Percentiles rank a stretch among this genome's conserved stretches.
phyloP scores from a whole-genome alignment of 2,329 filamentous ascomycete species.

The Exophiala oligosperma region DNA sequence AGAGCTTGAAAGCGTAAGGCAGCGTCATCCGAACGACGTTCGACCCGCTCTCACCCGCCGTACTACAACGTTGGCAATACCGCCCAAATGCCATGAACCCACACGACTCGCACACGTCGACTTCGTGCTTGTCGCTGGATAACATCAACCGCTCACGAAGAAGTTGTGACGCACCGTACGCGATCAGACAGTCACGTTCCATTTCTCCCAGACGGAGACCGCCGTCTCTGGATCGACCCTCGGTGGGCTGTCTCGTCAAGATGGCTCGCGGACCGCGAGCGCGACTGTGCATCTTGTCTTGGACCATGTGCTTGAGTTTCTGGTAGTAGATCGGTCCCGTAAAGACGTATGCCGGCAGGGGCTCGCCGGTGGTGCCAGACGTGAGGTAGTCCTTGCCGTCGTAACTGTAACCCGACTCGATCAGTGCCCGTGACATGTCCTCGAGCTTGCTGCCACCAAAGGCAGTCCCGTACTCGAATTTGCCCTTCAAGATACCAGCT shows the following conservation, averaged over 20 bases:
- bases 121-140: conserved; percentile 82
- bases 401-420: conserved; percentile 90
- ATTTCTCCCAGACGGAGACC: conserved; percentile 94
- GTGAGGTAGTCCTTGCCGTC: conserved; percentile 97
- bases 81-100: conserved; percentile 94
- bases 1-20: conserved; percentile 93
- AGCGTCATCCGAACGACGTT: conserved; percentile 91
- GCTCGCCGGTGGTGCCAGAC: conserved; percentile 90
- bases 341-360: conserved; percentile 93
- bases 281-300: conserved; percentile 99
- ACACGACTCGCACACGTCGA: conserved; percentile 92
- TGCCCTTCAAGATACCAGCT: conserved; percentile 81
- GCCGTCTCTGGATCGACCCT: conserved; percentile 89
- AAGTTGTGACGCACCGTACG: conserved; percentile 91
- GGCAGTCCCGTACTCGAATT: conserved; percentile 83
- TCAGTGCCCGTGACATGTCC: conserved; percentile 81
- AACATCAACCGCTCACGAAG: conserved; percentile 93
- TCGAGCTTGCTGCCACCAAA: conserved; percentile 84
- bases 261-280: conserved; percentile 87
- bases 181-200: conserved; percentile 97
- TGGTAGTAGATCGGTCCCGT: conserved; percentile 99
- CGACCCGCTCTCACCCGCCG: conserved; percentile 64
- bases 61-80: conserved; percentile 82
- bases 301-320: conserved; percentile 99
- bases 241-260: conserved; percentile 90